phyloP scores from a whole-genome alignment of 139 green algal genomes.

The Tetradesmus obliquus region DNA sequence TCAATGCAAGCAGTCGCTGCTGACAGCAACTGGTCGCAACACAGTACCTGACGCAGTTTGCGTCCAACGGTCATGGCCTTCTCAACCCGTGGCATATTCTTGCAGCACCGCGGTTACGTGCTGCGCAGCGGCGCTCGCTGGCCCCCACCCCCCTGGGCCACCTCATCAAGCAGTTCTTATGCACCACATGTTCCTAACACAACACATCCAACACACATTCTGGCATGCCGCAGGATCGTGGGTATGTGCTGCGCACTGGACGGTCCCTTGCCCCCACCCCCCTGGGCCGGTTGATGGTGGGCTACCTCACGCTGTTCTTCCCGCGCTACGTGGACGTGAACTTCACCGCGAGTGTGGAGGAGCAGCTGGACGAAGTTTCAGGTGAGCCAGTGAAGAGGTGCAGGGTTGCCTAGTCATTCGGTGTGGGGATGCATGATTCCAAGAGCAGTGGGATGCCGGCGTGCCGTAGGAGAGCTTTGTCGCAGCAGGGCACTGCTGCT shows the following conservation, averaged over 20 bases:
- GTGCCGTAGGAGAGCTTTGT: background rate
- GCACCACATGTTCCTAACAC: too few relatives aligned
- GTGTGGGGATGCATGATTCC: too few relatives aligned
- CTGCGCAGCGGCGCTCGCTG: constrained; percentile 67
- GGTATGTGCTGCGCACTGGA: constrained; percentile 77
- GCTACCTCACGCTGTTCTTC: constrained; percentile 87
- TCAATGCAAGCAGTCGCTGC: too few relatives aligned
- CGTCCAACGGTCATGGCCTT: too few relatives aligned
- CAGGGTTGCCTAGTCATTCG: background rate
- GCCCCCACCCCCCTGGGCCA: constrained; percentile 67
- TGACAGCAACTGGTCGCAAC: too few relatives aligned
- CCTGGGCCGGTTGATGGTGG: constrained; percentile 75
- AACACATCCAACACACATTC: too few relatives aligned
- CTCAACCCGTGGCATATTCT: too few relatives aligned
- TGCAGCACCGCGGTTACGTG: constrained; percentile 68
- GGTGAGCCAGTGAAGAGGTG: constrained; percentile 30
- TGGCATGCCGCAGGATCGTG: background rate
- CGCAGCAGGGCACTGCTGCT: background rate
- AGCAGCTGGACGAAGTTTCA: constrained; percentile 68
- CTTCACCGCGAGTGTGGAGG: constrained; percentile 82
- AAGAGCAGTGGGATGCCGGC: background rate
- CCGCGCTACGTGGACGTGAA: constrained; percentile 82
- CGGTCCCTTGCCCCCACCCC: constrained; percentile 67
- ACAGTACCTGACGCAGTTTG: too few relatives aligned
- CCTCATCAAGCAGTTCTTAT: too few relatives aligned